Evolutionary conservation across 1,284 basidiomycete species (phyloP).

Genomic region (Fomitopsis pinicola): DNA sequence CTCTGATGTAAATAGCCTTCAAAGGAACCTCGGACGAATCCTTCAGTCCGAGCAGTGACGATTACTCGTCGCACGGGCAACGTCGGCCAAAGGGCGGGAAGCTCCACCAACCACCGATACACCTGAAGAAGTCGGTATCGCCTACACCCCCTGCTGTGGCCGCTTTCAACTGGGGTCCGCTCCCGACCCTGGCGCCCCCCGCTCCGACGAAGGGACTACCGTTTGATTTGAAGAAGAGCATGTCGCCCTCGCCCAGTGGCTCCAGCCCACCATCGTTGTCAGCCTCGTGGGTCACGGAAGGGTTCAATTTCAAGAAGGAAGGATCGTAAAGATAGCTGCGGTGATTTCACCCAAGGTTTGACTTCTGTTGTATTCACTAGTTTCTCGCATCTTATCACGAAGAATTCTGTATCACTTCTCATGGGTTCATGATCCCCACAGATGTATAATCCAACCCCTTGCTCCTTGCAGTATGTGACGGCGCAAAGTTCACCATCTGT

Average conservation of each 20-base stretch:
- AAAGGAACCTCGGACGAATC: neutral
- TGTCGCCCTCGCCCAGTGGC: neutral
- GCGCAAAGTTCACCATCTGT: neutral
- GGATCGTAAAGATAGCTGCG: neutral
- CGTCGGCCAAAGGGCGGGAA: constrained; percentile 15
- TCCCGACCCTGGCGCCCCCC: constrained; percentile 39
- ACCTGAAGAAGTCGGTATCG: constrained; percentile 34
- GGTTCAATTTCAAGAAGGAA: constrained; percentile 9
- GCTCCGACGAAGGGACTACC: constrained; percentile 30
- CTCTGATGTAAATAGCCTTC: neutral
- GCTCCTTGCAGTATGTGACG: too few relatives aligned
- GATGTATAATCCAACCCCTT: too few relatives aligned
- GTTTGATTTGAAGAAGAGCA: constrained; percentile 7
- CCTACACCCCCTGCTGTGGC: constrained; percentile 28
- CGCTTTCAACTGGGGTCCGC: constrained; percentile 61
- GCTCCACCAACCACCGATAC: constrained; percentile 39
- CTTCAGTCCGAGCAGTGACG: neutral
- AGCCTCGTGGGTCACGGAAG: constrained; percentile 24
- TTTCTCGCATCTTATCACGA: neutral
- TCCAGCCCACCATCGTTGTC: constrained; percentile 8
- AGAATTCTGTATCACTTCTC: too few relatives aligned
- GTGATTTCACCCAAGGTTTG: neutral
- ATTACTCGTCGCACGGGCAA: neutral
- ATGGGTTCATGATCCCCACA: too few relatives aligned
- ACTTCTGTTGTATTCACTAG: neutral